Base-by-base conservation (phyloP, 2,329 filamentous ascomycete genomes). In the Aureobasidium sp. region DNA sequence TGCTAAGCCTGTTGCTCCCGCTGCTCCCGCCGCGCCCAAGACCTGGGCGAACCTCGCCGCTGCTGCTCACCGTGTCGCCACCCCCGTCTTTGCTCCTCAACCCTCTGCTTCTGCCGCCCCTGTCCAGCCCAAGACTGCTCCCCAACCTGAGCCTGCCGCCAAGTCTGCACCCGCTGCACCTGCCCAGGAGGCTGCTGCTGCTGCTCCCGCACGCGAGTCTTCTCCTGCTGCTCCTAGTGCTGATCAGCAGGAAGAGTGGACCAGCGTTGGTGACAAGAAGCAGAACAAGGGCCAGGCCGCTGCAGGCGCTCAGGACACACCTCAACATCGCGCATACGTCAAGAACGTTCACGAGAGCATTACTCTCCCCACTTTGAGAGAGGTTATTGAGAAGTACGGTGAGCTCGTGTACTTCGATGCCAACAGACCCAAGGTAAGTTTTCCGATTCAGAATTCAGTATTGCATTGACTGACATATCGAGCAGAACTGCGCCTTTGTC, bases 271-370 rank as follows among this genome's bases (percentile, higher is more conserved):
- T 62, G 76, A 77, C 62, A 88, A 88, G 69, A 94, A 90, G 72
- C 90, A 94, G 73, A 87, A 86, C 70, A 85, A 90, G 66, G 84
- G 83, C 57, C 87, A 89, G 74, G 80, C 85, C 61, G 79, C 79
- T 56, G 74, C 80, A 29, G 72, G 78, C 50, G 89, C 92, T 70
- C 88, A 90, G 70, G 88, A 92, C 64, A 85, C 85, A 61, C 83
- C 91, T 67, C 88, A 93, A 65, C 85, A 85, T 65, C 84, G 91
- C 68, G 94, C 89, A 22, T 97, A 97, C 75, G 91, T 99, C 75
- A 96, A 96, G 81, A 96, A 93, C 69, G 93, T 97, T 54, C 93
- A 87, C 54, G 91, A 96, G 37, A 92, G 91, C 77, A 87, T 99
- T 58, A 84, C 90, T 72, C 82, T 86, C 15, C 83, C 85, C 44